These are phyloP conservation scores for Pseudogymnoascus sp. DNA, from an alignment of 2,329 filamentous ascomycete genomes.

Conservation along the genomic window DNA sequence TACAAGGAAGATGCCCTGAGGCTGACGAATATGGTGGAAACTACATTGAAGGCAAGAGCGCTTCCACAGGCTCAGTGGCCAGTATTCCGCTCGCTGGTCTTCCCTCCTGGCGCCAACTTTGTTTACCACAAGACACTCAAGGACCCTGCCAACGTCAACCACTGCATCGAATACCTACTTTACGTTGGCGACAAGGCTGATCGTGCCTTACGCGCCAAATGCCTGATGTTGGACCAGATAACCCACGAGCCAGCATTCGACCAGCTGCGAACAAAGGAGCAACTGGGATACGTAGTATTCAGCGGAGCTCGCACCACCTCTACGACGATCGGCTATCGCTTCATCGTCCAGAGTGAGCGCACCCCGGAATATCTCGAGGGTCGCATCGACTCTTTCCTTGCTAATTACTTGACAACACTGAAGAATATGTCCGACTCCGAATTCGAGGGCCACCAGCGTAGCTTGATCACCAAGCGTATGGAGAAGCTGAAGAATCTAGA, in stretches of 20 bases:
- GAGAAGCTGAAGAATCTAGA: slow-evolving; percentile 90
- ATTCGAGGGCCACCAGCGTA: slow-evolving; percentile 86
- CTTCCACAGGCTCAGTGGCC: slow-evolving; percentile 74
- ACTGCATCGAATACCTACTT: slow-evolving; percentile 73
- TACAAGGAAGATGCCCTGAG: slow-evolving; percentile 88
- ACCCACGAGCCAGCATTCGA: slow-evolving; percentile 91
- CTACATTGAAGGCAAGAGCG: slow-evolving; percentile 61
- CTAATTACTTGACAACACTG: slow-evolving; percentile 55
- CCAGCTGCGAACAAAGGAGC: slow-evolving; percentile 90
- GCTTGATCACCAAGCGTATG: slow-evolving; percentile 73
- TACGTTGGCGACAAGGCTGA: slow-evolving; percentile 62
- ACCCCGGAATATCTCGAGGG: slow-evolving; percentile 74
- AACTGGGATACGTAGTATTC: slow-evolving; percentile 94
- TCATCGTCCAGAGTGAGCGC: slow-evolving; percentile 90
- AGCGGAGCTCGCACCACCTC: slow-evolving; percentile 62
- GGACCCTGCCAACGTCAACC: slow-evolving; percentile 83
- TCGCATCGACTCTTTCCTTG: slow-evolving; percentile 79
- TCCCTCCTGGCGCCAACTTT: slow-evolving; percentile 74
- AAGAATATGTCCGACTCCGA: slow-evolving; percentile 70
- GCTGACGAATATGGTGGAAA: slow-evolving; percentile 74
- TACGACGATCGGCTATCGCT: slow-evolving; percentile 77
- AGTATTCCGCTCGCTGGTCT: slow-evolving; percentile 64
- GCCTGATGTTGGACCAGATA: slow-evolving; percentile 78
- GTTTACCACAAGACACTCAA: slow-evolving; percentile 72
- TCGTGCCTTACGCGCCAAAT: slow-evolving; percentile 61